Base-by-base conservation (phyloP, 2,329 filamentous ascomycete species). In the Aureobasidium melanogenum region DNA sequence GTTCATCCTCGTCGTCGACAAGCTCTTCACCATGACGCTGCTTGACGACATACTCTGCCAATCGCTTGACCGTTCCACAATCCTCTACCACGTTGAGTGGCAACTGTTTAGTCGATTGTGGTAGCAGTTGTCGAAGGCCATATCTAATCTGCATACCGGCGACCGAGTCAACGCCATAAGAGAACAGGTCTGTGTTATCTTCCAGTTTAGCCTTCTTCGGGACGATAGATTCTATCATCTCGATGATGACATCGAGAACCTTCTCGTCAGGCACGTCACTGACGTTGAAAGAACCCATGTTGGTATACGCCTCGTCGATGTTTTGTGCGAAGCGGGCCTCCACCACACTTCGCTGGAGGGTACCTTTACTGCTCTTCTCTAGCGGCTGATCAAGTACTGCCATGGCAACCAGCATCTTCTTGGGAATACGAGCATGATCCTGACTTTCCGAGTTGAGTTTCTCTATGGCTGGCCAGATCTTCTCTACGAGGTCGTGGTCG, bases 351-450 rank as follows among this genome's bases (percentile, higher is more conserved):
- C 84, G 74, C 17, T 87, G 70, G 1, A 84, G 73, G 0, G 83
- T 85, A 0, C 84, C 84, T 69, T 88, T 88, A 64, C 82, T 87
- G 63, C 81, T 87, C 69, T 84, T 86, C 61, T 80, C 76, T 0
- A 86, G 71, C 15, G 69, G 67, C 0, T 71, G 64, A 0, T 68
- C 66, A 9, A 68, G 64, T 8, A 72, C 63, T 0, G 73, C 67
- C 44, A 84, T 71, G 0, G 80, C 72, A 0, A 83, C 64, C 15
- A 87, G 64, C 79, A 83, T 84, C 1, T 75, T 68, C 34, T 69
- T 74, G 2, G 78, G 68, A 59, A 87, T 75, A 12, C 78, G 73
- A 3, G 81, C 76, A 65, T 85, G 82, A 8, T 72, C 73, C 64
- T 82, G 81, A 17, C 75, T 77, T 9, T 75, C 72, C 0, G 59